Base-by-base conservation (phyloP, 1,284 basidiomycete species). In the Cutaneotrichosporon sp. region DNA sequence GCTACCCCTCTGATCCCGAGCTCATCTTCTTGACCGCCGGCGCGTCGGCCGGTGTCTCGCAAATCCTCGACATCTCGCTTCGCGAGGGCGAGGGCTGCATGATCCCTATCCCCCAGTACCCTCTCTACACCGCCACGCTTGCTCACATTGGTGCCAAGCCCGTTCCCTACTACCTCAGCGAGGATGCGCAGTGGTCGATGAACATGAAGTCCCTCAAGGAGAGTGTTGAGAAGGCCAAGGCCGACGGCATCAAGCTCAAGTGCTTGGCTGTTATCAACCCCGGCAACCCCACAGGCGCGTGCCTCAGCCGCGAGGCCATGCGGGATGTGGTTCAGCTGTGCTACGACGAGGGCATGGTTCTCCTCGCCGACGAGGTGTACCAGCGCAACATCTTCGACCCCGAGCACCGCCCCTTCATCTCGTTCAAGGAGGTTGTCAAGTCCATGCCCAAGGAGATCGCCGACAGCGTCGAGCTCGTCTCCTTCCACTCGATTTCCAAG, bases 21-120 rank as follows among this genome's bases (percentile, higher is more conserved):
- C 80, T 86, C 68, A 93, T 98, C 72, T 98, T 91, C 80, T 82
- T 98, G 45, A 97, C 94, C 4, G 85, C 84, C 17, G 94, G 94
- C 49, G 94, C 94, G 8, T 96, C 90, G 31, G 84, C 85, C 16
- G 96, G 94, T 55, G 92, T 98, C 14, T 84, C 88, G 12, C 84
- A 92, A 31, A 80, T 97, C 50, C 84, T 98, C 52, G 62, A 59
- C 47, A 61, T 75, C 45, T 65, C 70, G 17, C 61, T 76, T 22
- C 55, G 61, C 33, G 32, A 60, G 25, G 70, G 69, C 25, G 74
- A 76, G 42, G 74, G 75, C 19, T 73, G 72, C 52, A 65, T 76
- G 68, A 97, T 98, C 67, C 94, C 94, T 22, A 97, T 98, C 60
- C 94, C 94, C 1, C 94, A 98, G 78, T 98, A 98, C 72, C 94